Percentiles rank a stretch among this genome's conserved stretches.
Conservation (phyloP, 2,329 filamentous ascomycete species). For the Tolypocladium sp. region DNA sequence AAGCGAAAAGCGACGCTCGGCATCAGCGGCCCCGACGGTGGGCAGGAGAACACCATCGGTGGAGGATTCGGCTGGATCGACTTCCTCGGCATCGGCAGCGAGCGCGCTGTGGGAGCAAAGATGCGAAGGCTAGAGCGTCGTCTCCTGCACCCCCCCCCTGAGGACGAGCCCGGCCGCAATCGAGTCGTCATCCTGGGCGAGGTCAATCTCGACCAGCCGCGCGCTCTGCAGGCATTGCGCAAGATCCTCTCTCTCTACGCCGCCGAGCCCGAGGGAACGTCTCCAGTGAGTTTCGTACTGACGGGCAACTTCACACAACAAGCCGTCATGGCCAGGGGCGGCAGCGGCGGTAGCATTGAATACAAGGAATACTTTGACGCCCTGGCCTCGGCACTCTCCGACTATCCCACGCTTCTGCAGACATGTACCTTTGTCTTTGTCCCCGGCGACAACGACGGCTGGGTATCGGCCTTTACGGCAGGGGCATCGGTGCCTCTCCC, state of each 20-base stretch:
- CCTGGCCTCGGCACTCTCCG: conserved; percentile 70
- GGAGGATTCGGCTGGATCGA: conserved; percentile 96
- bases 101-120: conserved; percentile 69
- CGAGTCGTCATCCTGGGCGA: conserved; percentile 74
- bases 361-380: conserved; percentile 96
- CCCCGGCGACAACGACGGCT: conserved; percentile 95
- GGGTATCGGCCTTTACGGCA: conserved; percentile 76
- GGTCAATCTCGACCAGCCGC: conserved; percentile 75
- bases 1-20: conserved; percentile 72
- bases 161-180: conserved; percentile 30
- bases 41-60: conserved; percentile 53
- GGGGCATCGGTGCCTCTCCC: conserved; percentile 65
- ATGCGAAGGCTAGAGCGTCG: conserved; percentile 76
- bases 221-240: conserved; percentile 69
- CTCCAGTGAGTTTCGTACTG: conserved; percentile 72
- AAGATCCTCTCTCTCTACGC: conserved; percentile 72
- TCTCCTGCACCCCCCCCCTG: conserved; percentile 40
- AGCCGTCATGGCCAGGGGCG: conserved; percentile 57
- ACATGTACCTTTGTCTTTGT: conserved; percentile 83
- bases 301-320: conserved; percentile 74
- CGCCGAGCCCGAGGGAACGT: conserved; percentile 49
- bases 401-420: conserved; percentile 74
- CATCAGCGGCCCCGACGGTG: conserved; percentile 50
- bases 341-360: conserved; percentile 76
- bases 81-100: conserved; percentile 84